phyloP scores from a whole-genome alignment of 768 basidiomycete species.

The Mycena rosella region DNA sequence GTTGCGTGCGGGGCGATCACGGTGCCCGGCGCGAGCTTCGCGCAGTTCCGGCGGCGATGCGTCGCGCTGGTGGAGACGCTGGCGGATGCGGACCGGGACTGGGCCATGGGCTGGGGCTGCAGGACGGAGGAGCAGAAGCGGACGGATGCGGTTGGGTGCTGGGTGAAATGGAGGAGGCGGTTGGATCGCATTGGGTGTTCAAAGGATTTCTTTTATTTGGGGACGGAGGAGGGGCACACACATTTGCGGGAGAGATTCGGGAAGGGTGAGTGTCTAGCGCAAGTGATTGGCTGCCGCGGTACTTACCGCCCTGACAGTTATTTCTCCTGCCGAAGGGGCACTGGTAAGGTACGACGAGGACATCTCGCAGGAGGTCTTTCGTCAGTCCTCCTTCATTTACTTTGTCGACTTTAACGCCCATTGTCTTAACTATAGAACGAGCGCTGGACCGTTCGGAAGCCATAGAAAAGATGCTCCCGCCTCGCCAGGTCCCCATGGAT shows the following conservation, averaged over 20 bases:
- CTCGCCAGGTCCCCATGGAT: constrained; percentile 13
- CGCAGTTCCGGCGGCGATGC: constrained; percentile 16
- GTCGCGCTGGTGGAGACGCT: constrained; percentile 19
- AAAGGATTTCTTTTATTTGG: constrained; percentile 25
- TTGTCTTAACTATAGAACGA: neutral
- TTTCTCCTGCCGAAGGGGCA: constrained; percentile 19
- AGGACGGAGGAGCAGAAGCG: constrained; percentile 34
- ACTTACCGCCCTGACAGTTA: neutral
- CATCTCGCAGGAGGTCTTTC: constrained; percentile 21
- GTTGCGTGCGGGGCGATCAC: constrained; percentile 14
- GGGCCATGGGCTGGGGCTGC: constrained; percentile 3
- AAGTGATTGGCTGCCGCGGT: neutral
- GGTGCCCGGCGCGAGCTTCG: constrained; percentile 9
- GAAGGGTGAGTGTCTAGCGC: neutral
- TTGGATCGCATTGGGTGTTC: constrained; percentile 24
- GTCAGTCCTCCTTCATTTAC: neutral
- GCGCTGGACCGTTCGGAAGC: constrained; percentile 19
- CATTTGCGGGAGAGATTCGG: constrained; percentile 22
- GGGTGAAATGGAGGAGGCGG: constrained; percentile 13
- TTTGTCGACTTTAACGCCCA: neutral
- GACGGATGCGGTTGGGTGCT: constrained; percentile 16
- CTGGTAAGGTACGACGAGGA: constrained; percentile 25
- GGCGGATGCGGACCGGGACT: constrained; percentile 1
- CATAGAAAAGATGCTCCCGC: constrained; percentile 28
- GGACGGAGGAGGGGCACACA: constrained; percentile 23